Evolutionary conservation across 2,329 filamentous ascomycete genomes (phyloP).

Genomic region (Ceratocystis harringtonii): DNA sequence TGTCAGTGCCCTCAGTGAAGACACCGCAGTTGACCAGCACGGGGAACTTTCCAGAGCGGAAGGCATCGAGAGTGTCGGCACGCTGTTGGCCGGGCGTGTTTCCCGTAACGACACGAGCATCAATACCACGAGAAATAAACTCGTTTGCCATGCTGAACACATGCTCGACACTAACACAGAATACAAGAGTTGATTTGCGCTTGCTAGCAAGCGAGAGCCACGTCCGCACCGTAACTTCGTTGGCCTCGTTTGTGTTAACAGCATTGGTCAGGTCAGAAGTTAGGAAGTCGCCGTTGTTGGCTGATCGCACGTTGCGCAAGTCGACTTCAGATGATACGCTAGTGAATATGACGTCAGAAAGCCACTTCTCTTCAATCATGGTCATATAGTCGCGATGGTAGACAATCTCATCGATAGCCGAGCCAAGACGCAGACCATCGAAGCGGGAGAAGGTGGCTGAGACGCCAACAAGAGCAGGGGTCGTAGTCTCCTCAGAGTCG

Average conservation of each 20-base stretch:
- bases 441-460: constrained; percentile 68
- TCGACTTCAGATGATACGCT: constrained; percentile 76
- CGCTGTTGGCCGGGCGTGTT: constrained; percentile 58
- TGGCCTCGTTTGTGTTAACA: constrained; percentile 69
- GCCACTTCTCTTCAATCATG: constrained; percentile 75
- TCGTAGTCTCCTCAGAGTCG: constrained; percentile 22
- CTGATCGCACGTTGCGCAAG: constrained; percentile 46
- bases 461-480: constrained; percentile 66
- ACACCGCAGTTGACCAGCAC: constrained; percentile 91
- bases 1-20: constrained; percentile 94
- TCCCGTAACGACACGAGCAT: constrained; percentile 77
- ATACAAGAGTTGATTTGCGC: constrained; percentile 76
- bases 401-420: constrained; percentile 86
- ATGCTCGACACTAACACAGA: constrained; percentile 83
- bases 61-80: constrained; percentile 55
- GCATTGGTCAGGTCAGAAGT: constrained; percentile 59
- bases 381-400: constrained; percentile 67
- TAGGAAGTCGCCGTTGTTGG: constrained; percentile 57
- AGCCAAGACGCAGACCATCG: constrained; percentile 67
- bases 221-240: constrained; percentile 69
- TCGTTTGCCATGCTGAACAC: constrained; percentile 57
- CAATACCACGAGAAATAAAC: constrained; percentile 64
- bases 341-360: constrained; percentile 84
- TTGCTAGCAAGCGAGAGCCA: constrained; percentile 65
- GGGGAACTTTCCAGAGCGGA: constrained; percentile 55